Evolutionary conservation across 805 yeast species (phyloP), one percentile per base, ranked within the genome.

Genomic region (Saccharomycopsis capsularis): DNA sequence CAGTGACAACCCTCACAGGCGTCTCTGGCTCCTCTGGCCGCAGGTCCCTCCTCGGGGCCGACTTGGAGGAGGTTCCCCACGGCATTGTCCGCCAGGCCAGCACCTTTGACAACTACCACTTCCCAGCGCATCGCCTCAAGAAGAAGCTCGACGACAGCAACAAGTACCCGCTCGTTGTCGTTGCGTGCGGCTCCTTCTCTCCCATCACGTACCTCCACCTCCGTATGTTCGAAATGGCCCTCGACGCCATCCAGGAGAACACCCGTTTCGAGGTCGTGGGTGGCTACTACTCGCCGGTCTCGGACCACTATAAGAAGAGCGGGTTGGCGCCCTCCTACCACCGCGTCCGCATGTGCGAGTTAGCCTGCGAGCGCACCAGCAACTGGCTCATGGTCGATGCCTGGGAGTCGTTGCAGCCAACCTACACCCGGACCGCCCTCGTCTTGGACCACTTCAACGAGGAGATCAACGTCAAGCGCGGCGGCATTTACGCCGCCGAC

Each of bases 371-470:
- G 63, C 75, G 99, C 60, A 93, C 99, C 0, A 81, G 93, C 3
- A 81, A 91, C 24, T 93, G 99, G 99, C 73, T 93, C 36, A 93
- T 93, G 99, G 99, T 93, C 25, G 99, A 93, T 64, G 97, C 98
- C 1, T 93, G 99, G 99, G 99, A 93, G 68, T 83, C 95, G 2
- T 71, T 93, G 52, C 99, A 93, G 66, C 85, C 86, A 1, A 75
- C 80, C 41, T 93, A 93, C 64, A 88, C 95, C 24, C 76, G 99
- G 57, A 93, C 99, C 0, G 97, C 98, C 1, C 76, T 88, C 47
- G 99, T 93, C 4, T 73, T 93, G 61, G 99, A 93, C 63, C 99
- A 93, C 65, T 93, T 93, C 68, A 91, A 93, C 65, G 87, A 90
- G 60, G 99, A 93, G 60, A 84, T 93, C 56, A 93, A 93, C 63